Evolutionary conservation across 352 stramenopile genomes (phyloP).

Genomic region (Globisporangium sylvaticum): DNA sequence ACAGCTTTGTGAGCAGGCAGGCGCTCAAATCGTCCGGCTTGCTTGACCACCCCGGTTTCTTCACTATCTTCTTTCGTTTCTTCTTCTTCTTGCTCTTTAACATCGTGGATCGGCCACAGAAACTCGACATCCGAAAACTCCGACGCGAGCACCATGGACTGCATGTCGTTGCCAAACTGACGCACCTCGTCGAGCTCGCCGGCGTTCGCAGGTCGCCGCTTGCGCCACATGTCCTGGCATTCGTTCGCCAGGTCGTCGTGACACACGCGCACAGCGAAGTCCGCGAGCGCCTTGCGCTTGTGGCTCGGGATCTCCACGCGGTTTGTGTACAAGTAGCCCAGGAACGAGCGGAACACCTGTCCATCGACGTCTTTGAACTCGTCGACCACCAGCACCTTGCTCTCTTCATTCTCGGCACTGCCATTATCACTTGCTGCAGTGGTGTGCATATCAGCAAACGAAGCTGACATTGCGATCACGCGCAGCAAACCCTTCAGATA

Average conservation of each 20-base stretch:
- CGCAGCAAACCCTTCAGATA: conserved; percentile 59
- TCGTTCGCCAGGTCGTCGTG: conserved; percentile 41
- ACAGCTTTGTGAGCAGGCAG: conserved; percentile 69
- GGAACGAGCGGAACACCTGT: conserved; percentile 58
- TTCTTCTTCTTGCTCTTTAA: conserved; percentile 23
- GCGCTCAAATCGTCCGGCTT: conserved; percentile 21
- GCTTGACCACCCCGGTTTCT: neutral
- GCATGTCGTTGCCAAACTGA: conserved; percentile 59
- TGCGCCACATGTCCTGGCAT: conserved; percentile 59
- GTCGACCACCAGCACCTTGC: conserved; percentile 30
- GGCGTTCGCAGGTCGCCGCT: conserved; percentile 13
- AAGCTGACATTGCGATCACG: conserved; percentile 21
- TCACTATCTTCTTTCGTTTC: conserved; percentile 4
- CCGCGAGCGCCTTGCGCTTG: conserved; percentile 47
- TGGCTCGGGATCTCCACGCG: conserved; percentile 59
- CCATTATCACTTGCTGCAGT: neutral
- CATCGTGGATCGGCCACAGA: conserved; percentile 51
- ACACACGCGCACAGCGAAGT: conserved; percentile 53
- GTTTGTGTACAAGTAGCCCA: conserved; percentile 70
- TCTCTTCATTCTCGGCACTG: conserved; percentile 7
- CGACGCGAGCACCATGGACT: conserved; percentile 33
- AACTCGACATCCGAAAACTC: conserved; percentile 71
- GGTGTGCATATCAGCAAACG: too few relatives aligned
- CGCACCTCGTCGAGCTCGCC: conserved; percentile 22
- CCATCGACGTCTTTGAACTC: conserved; percentile 56